Conservation (phyloP, 2,329 filamentous ascomycete species). For the Sclerotinia trifoliorum region DNA sequence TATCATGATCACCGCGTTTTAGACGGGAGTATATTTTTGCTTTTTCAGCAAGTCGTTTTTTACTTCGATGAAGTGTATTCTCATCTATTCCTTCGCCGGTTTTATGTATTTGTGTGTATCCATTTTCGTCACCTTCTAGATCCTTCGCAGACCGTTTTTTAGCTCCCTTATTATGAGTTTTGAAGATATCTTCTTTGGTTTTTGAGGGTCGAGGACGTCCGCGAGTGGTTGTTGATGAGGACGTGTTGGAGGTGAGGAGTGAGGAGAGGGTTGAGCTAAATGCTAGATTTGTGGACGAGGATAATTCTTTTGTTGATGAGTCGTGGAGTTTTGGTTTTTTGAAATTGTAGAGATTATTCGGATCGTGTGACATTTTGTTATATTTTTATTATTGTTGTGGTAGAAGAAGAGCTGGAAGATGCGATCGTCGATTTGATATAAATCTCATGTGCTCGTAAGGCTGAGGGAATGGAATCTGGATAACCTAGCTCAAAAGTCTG, state of each 20-base stretch:
- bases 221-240: constrained; percentile 42
- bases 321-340: constrained; percentile 56
- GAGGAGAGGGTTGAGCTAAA: constrained; percentile 87
- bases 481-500: background rate
- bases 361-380: constrained; percentile 20
- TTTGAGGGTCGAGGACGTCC: constrained; percentile 55
- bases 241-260: constrained; percentile 63
- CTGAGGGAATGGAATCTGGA: constrained; percentile 1
- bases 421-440: background rate
- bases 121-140: constrained; percentile 49
- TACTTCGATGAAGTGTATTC: constrained; percentile 59
- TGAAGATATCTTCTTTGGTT: constrained; percentile 68
- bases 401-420: background rate
- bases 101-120: constrained; percentile 60
- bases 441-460: background rate
- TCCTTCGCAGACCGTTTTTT: constrained; percentile 61
- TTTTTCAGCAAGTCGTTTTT: constrained; percentile 85
- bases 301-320: constrained; percentile 63
- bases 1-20: constrained; percentile 80
- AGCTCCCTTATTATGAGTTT: constrained; percentile 60
- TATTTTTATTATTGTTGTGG: background rate
- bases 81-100: constrained; percentile 49
- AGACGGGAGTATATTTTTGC: constrained; percentile 83
- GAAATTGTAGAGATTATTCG: constrained; percentile 71
- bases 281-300: constrained; percentile 70